A percentile compares a stretch with the other conserved stretches of the same genome.
Evolutionary conservation across 768 basidiomycete genomes (phyloP).

Genomic region (Lactarius sanguifluus): DNA sequence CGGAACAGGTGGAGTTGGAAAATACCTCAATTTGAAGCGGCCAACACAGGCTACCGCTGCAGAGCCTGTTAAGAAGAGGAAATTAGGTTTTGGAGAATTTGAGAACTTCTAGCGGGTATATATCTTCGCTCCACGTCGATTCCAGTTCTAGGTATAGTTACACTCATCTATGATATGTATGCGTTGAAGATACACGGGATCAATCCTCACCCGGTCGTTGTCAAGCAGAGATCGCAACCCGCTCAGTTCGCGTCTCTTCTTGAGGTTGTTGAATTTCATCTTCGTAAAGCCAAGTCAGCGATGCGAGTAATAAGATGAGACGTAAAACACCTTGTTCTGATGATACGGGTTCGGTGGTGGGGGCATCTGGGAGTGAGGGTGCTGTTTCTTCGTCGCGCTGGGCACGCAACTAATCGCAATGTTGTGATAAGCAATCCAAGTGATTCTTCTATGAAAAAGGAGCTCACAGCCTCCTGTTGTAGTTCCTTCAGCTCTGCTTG

Average conservation of each 20-base stretch:
- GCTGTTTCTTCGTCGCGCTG: constrained; percentile 32
- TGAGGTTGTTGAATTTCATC: constrained; percentile 6
- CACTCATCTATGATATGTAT: constrained; percentile 26
- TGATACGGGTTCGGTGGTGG: constrained; percentile 45
- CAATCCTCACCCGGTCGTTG: neutral
- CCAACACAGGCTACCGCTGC: constrained; percentile 34
- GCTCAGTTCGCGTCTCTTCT: constrained; percentile 26
- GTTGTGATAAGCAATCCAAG: constrained; percentile 36
- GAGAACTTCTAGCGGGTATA: constrained; percentile 60
- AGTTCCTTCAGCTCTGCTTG: constrained; percentile 76
- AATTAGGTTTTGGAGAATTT: constrained; percentile 89
- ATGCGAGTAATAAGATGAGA: neutral
- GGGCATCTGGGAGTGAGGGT: constrained; percentile 55
- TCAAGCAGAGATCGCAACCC: constrained; percentile 36
- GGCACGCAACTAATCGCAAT: constrained; percentile 1
- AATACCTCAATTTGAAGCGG: constrained; percentile 58
- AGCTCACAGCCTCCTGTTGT: constrained; percentile 60
- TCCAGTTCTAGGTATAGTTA: constrained; percentile 15
- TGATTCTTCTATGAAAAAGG: neutral
- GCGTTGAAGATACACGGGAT: constrained; percentile 10
- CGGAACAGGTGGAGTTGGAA: constrained; percentile 65
- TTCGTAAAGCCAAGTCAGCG: constrained; percentile 12
- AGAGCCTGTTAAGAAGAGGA: constrained; percentile 76
- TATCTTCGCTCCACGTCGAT: neutral
- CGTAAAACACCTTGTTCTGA: constrained; percentile 38